phyloP scores from a whole-genome alignment of 306 rosid genomes.

The Prunus armeniaca region DNA sequence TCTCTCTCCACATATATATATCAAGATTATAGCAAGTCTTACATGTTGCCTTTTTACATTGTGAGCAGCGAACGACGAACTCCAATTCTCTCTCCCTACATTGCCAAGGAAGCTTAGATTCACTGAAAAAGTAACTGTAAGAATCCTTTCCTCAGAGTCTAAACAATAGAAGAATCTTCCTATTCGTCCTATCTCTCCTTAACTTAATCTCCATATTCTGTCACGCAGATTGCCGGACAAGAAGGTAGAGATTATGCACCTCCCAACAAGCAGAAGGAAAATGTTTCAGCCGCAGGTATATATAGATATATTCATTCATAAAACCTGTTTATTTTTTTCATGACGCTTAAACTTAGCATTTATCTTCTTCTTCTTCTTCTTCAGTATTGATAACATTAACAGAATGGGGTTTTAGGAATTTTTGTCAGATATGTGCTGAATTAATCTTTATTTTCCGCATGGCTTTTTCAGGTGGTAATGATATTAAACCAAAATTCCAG shows the following conservation, averaged over 20 bases:
- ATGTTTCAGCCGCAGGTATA: constrained; percentile 27
- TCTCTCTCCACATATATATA: background rate
- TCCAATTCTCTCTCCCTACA: constrained; percentile 32
- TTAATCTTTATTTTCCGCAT: background rate
- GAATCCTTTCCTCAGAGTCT: background rate
- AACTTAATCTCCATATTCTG: background rate
- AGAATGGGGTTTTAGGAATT: background rate
- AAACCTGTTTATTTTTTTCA: background rate
- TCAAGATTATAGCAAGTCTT: background rate
- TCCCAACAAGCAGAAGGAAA: constrained; percentile 20
- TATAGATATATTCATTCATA: background rate
- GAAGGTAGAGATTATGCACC: constrained; percentile 26
- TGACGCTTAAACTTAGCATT: too few species aligned
- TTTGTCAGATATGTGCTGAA: background rate
- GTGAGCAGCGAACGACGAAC: constrained; percentile 20
- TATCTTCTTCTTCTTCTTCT: background rate
- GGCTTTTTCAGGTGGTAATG: constrained; percentile 1
- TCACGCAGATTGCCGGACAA: constrained; percentile 32
- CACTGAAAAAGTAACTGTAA: constrained; percentile 35
- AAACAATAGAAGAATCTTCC: background rate
- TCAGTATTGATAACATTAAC: too few species aligned
- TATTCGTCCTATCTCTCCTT: background rate
- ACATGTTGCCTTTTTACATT: background rate
- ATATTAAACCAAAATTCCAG: background rate
- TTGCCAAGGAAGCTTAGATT: constrained; percentile 57